Conservation (phyloP, 2,329 filamentous ascomycete genomes). For the Amauroascus verrucosus region DNA sequence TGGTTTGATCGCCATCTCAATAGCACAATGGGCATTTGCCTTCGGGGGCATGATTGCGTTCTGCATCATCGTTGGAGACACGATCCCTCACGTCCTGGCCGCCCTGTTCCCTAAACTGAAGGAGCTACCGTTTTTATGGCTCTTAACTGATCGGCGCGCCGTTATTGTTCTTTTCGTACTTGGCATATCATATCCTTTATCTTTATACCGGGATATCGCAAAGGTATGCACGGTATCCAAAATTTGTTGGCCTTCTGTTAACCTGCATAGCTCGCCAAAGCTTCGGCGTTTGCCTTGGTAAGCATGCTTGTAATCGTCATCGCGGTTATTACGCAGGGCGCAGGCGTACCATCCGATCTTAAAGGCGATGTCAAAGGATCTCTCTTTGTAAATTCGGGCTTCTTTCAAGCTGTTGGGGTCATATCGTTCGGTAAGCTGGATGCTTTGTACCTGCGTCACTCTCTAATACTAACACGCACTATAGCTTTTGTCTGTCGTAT, state of each 20-base stretch:
- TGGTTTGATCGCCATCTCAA: slow-evolving; percentile 75
- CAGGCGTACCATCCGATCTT: slow-evolving; percentile 59
- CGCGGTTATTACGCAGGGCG: slow-evolving; percentile 76
- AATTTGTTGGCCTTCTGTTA: slow-evolving; percentile 19
- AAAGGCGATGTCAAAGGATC: slow-evolving; percentile 61
- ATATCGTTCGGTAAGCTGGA: slow-evolving; percentile 75
- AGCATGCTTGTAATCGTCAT: slow-evolving; percentile 87
- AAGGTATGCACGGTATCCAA: slow-evolving; percentile 52
- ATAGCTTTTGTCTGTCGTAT: slow-evolving; percentile 57
- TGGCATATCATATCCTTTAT: slow-evolving; percentile 79
- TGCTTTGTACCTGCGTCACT: background rate
- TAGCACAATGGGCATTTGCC: slow-evolving; percentile 96
- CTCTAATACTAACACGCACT: slow-evolving; percentile 25
- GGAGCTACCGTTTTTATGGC: slow-evolving; percentile 64
- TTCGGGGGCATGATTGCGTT: slow-evolving; percentile 99
- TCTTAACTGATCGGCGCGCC: slow-evolving; percentile 69
- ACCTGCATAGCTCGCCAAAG: slow-evolving; percentile 69
- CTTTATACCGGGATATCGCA: slow-evolving; percentile 89
- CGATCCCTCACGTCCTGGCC: slow-evolving; percentile 78
- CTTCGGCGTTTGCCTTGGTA: slow-evolving; percentile 80
- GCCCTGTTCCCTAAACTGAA: slow-evolving; percentile 70
- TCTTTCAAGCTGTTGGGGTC: slow-evolving; percentile 93
- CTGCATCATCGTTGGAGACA: slow-evolving; percentile 93
- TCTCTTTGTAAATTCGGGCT: slow-evolving; percentile 70
- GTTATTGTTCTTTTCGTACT: slow-evolving; percentile 83